Evolutionary conservation across 345 rosid species (phyloP), one percentile per base, ranked within the genome.

Genomic region (Ceriops decandra): DNA sequence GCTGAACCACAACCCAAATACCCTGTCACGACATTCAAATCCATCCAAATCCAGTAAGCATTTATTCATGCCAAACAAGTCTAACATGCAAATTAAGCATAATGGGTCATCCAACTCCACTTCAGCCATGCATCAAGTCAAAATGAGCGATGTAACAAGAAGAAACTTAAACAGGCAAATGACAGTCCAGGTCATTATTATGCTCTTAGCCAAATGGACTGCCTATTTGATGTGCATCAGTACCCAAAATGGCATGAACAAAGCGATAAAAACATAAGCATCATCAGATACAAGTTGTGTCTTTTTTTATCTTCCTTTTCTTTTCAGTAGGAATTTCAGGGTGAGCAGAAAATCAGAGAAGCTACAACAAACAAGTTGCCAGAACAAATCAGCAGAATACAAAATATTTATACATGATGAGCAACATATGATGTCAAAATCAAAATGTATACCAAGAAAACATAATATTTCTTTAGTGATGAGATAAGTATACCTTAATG

Each of bases 401-500:
- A 53, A 31, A 61, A 61, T 56, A 8, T 7, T 54, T 16, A 61
- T 57, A 62, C 56, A 71, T 61, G 9, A n/a, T 16, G 16, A 32
- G 27, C 7, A 26, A 6, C 7, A 42, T 38, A 13, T n/a, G 27
- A 36, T 5, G 17, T 9, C 9, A 51, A 13, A 27, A 49, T 21
- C 0, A 60, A 76, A 69, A 59, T 5, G 36, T 59, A 52, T n/a
- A 52, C 53, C 21, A 57, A 54, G 33, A 52, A 56, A 22, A 56
- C 59, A 24, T 7, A 21, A n/a, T 21, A 8, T 21, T 21, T 1
- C 20, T 21, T 22, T 24, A 56, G 16, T 0, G 17, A 56, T 10
- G 15, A 9, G 49, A 10, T 10, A 56, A 33, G 36, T 60, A 60
- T 73, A 95, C 97, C 96, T 87, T 88, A 62, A 95, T 88, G 75